Evolutionary conservation across 306 rosid genomes (phyloP).

Genomic region (Vicia villosa): DNA sequence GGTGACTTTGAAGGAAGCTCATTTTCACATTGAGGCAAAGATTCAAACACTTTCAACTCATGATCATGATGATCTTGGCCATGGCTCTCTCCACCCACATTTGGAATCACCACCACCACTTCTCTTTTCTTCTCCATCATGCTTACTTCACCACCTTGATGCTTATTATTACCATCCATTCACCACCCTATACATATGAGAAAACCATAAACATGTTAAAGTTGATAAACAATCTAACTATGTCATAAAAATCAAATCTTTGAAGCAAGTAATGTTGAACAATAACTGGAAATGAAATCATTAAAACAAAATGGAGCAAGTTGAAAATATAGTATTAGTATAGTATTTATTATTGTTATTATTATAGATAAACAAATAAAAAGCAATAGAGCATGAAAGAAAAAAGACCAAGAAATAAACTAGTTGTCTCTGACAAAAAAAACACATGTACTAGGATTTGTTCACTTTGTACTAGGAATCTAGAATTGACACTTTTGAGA

Average conservation of each 20-base stretch:
- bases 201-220: constrained; percentile 6
- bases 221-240: not conserved
- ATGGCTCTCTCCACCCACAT: constrained; percentile 34
- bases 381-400: not conserved
- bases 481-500: not conserved
- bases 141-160: constrained; percentile 49
- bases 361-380: not conserved
- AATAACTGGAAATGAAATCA: not conserved
- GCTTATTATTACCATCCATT: constrained; percentile 43
- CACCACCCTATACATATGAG: constrained; percentile 29
- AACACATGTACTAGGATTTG: no score
- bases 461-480: not conserved
- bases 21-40: constrained; percentile 32
- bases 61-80: constrained; percentile 26
- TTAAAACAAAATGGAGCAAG: not conserved
- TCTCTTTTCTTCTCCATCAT: constrained; percentile 58
- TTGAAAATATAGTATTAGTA: not conserved
- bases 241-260: constrained; percentile 22
- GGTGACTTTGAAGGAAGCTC: constrained; percentile 40
- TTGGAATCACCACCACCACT: constrained; percentile 55
- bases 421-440: constrained; percentile 12
- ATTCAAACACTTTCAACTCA: constrained; percentile 36
- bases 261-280: not conserved
- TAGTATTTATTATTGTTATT: not conserved
- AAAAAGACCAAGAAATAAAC: not conserved